phyloP scores from a whole-genome alignment of 1,139 yeast species.

The Geotrichum restrictum region DNA sequence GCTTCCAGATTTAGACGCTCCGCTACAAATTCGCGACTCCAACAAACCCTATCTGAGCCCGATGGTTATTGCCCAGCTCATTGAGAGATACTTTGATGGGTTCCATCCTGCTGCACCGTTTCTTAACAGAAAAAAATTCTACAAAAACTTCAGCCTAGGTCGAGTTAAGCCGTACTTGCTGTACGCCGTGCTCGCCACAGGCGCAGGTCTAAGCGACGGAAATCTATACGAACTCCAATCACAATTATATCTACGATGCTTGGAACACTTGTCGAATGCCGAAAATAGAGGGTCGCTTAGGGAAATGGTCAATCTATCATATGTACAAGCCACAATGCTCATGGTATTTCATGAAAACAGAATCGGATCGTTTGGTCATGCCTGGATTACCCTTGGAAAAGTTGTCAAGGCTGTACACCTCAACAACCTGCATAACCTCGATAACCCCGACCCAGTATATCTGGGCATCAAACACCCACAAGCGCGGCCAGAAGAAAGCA shows the following conservation, averaged over 20 bases:
- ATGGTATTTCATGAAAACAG: constrained; percentile 31
- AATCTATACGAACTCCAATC: constrained; percentile 22
- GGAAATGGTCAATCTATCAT: constrained; percentile 25
- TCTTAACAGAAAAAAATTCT: constrained; percentile 28
- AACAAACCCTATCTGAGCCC: constrained; percentile 33
- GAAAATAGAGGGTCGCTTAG: constrained; percentile 25
- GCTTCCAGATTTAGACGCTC: too few species aligned
- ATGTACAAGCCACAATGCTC: constrained; percentile 31
- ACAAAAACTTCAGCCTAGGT: constrained; percentile 18
- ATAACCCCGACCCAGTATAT: background rate
- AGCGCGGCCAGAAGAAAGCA: background rate
- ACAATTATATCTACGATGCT: constrained; percentile 30
- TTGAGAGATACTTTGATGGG: constrained; percentile 26
- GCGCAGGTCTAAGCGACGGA: constrained; percentile 28
- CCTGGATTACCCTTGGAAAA: constrained; percentile 36
- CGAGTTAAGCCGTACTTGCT: constrained; percentile 30
- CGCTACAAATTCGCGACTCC: too few species aligned
- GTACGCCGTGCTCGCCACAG: constrained; percentile 33
- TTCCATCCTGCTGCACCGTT: constrained; percentile 25
- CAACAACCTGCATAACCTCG: constrained; percentile 30
- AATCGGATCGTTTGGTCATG: constrained; percentile 31
- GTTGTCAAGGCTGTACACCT: constrained; percentile 30
- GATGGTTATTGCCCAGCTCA: constrained; percentile 28
- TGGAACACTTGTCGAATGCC: constrained; percentile 27
- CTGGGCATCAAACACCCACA: background rate